Conservation (phyloP, 768 basidiomycete genomes). For the Tulasnella sp. region DNA sequence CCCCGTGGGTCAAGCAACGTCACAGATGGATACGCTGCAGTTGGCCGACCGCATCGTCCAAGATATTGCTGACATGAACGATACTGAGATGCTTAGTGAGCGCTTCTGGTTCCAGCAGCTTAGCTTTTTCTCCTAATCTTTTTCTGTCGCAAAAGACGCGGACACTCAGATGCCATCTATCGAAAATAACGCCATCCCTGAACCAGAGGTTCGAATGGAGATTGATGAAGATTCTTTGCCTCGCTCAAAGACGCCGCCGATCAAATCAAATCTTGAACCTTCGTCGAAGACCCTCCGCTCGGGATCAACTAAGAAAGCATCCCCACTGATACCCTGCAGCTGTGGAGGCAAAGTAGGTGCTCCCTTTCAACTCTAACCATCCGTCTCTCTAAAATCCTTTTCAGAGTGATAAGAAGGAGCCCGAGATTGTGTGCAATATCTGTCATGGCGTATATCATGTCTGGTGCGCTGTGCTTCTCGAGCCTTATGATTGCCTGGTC, state of each 20-base stretch:
- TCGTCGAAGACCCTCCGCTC: slow-evolving; percentile 8
- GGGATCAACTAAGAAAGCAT: not conserved
- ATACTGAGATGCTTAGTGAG: slow-evolving; percentile 21
- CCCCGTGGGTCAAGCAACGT: not conserved
- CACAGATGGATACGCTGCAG: slow-evolving; percentile 26
- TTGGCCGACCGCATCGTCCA: not conserved
- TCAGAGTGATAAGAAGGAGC: not conserved
- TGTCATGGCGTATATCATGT: slow-evolving; percentile 27
- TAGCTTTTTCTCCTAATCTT: not conserved
- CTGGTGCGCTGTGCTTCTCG: slow-evolving; percentile 23
- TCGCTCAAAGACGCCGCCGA: not conserved
- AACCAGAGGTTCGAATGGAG: slow-evolving; percentile 18
- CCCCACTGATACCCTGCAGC: not conserved
- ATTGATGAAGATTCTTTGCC: not conserved
- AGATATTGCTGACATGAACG: not conserved
- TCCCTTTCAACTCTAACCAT: not conserved
- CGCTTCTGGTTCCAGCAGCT: not conserved
- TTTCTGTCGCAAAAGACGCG: not conserved
- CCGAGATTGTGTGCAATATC: not conserved
- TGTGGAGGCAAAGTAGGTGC: slow-evolving; percentile 27
- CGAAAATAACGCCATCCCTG: no score
- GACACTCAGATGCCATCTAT: not conserved
- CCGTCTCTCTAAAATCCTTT: not conserved
- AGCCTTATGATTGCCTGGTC: not conserved
- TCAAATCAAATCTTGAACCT: not conserved